Evolutionary conservation across 2,329 filamentous ascomycete genomes (phyloP), one percentile per base, ranked within the genome.

Genomic region (Talaromyces sp.): DNA sequence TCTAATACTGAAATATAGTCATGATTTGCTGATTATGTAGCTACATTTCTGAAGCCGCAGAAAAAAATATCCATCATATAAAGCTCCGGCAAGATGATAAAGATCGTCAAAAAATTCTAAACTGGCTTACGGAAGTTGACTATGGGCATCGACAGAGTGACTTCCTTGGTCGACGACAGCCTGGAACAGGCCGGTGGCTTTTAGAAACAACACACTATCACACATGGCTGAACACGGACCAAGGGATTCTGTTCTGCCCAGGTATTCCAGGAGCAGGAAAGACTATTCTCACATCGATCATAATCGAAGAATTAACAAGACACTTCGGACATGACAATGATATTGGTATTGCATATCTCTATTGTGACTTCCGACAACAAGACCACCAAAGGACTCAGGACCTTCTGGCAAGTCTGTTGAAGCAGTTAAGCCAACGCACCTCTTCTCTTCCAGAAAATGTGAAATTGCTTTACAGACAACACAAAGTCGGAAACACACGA

Each of bases 191-290:
- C 3, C 28, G 51, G 27, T 67, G 65, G 64, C 19, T 68, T 2
- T 52, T 67, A 30, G 51, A 62, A 17, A 55, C 59, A 9, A 22
- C 32, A n/a, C 56, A 65, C 36, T 67, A 66, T 28, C 39, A 49
- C 11, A 27, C 22, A 9, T 68, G 66, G 66, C 17, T 63, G 13
- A 15, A 33, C 1, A 19, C 51, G 0, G 32, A 60, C 7, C 65
- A 65, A 0, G 63, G 72, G 27, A 78, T 69, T 0, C 62, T 84
- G 0, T 82, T 80, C 63, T 84, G 79, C 59, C 73, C 74, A 4
- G 80, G 81, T 0, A 80, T 81, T 15, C 80, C 80, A 0, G 80
- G 81, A 3, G 76, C 79, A 0, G 80, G 81, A 0, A 84, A 84
- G 67, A 83, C 80, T 0, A 79, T 82, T 8, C 58, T 80, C 0